Evolutionary conservation across 2,329 filamentous ascomycete genomes (phyloP), one percentile per base, ranked within the genome.

Genomic region (Verticillium isaacii): DNA sequence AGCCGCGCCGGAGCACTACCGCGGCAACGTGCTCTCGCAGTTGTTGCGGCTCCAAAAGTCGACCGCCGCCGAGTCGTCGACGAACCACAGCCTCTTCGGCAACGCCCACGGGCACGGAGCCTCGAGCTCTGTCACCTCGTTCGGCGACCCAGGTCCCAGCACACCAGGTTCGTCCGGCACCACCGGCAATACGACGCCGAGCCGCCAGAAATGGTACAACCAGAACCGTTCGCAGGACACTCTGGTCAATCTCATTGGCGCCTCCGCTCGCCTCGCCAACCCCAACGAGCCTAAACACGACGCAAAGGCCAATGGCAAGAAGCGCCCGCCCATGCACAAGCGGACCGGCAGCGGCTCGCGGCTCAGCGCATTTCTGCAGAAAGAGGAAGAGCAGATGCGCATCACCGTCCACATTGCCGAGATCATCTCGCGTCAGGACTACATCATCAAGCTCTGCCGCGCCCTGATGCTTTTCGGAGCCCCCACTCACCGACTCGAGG

Each of bases 401-500:
- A 81, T 81, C 60, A 80, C 78, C 1, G 70, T 80, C 17, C 78
- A 82, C 68, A 87, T 88, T 65, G 85, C 85, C 32, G 80, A 86
- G 66, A 93, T 89, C 2, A 81, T 97, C 15, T 86, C 87, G 41
- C 85, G 92, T 3, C 92, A 97, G 68, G 86, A 86, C 65, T 97
- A 96, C 72, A 84, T 97, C 59, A 85, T 93, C 65, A 92, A 89
- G 70, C 84, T 97, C 5, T 97, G 93, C 73, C 86, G 87, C 54
- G 90, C 91, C 1, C 76, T 97, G 64, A 97, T 97, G 92, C 81
- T 87, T 64, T 96, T 90, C 66, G 93, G 93, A 15, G 93, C 93
- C 0, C 93, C 93, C 0, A 96, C 92, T 0, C 93, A 97, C 77
- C 87, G 93, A 9, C 78, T 97, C 11, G 93, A 97, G 74, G 90